Conservation (phyloP, 441 rosid genomes). For the Populus trichocarpa region DNA sequence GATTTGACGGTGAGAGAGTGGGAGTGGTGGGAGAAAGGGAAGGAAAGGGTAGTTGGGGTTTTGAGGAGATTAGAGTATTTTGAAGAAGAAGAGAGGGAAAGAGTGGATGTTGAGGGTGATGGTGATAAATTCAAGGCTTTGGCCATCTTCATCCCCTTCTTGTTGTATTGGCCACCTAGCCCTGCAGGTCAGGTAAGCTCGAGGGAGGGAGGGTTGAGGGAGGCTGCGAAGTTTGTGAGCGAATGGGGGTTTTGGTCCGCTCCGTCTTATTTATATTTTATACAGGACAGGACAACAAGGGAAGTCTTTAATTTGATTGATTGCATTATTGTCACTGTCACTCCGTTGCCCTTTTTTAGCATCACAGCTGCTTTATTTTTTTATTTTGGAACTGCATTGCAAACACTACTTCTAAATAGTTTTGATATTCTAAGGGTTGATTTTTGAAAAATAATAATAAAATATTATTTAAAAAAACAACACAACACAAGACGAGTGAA, state of each 20-base stretch:
- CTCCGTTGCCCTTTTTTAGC: too few species aligned
- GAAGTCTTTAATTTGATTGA: too few species aligned
- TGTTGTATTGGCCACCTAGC: neutral
- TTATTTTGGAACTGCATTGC: too few species aligned
- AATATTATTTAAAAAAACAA: too few species aligned
- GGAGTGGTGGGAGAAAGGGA: neutral
- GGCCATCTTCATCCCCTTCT: neutral
- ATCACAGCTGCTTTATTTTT: too few species aligned
- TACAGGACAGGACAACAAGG: neutral
- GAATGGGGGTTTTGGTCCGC: neutral
- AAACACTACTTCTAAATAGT: too few species aligned
- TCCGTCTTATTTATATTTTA: neutral
- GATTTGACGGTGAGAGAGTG: conserved; percentile 19
- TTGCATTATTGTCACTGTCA: too few species aligned
- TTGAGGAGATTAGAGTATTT: neutral
- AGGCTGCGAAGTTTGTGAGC: neutral
- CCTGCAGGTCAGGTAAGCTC: neutral
- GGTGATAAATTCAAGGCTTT: conserved; percentile 9
- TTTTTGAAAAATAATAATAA: too few species aligned
- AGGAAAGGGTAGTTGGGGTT: neutral
- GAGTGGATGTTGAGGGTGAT: neutral
- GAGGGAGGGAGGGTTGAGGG: neutral
- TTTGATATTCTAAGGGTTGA: too few species aligned
- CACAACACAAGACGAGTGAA: too few species aligned
- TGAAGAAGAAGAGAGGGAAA: neutral